Base-by-base conservation (phyloP, 2,329 filamentous ascomycete species). In the Phoma sp. region DNA sequence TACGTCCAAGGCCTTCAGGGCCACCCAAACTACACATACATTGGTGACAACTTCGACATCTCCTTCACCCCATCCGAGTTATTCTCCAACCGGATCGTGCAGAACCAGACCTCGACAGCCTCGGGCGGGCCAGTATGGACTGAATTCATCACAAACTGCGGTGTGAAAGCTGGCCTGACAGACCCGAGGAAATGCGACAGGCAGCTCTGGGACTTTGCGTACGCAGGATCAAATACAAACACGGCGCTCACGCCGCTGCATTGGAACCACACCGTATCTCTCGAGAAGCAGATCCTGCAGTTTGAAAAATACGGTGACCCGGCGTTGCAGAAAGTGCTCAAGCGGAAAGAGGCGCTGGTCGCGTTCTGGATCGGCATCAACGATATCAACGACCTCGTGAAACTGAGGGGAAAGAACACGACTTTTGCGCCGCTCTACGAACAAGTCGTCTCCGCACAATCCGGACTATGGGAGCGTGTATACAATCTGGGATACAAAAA, bases 341-440 rank as follows among this genome's bases (percentile, higher is more conserved):
- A 78, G 9, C 69, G 76, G 15, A 60, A 70, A 4, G 68, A 76
- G 17, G 75, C 79, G 1, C 71, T 85, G 1, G 76, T 84, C 0
- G 78, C 79, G 2, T 66, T 84, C 33, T 85, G 80, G 79, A 85
- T 85, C 40, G 84, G 81, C 7, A 75, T 85, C 55, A 85, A 85
- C 63, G 83, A 85, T 52, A 82, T 85, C 57, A 77, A 75, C 58
- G 82, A 85, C 63, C 78, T 78, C 6, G 74, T 70, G 13, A 76
- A 78, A 36, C 52, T 62, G n/a, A 36, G 57, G 4, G 58, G 60
- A 5, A 78, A 77, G 43, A 74, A 71, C 29, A 74, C 79, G 12
- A 71, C 75, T 10, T 84, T 83, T 57, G 72, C 74, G 3, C 68
- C 63, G 0, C 78, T 82, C 59, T 84, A 83, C 63, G 67, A 76